A percentile compares a stretch with the other conserved stretches of the same genome.
phyloP scores from a whole-genome alignment of 2,329 filamentous ascomycete genomes.

The Emergomyces pasteurianus region DNA sequence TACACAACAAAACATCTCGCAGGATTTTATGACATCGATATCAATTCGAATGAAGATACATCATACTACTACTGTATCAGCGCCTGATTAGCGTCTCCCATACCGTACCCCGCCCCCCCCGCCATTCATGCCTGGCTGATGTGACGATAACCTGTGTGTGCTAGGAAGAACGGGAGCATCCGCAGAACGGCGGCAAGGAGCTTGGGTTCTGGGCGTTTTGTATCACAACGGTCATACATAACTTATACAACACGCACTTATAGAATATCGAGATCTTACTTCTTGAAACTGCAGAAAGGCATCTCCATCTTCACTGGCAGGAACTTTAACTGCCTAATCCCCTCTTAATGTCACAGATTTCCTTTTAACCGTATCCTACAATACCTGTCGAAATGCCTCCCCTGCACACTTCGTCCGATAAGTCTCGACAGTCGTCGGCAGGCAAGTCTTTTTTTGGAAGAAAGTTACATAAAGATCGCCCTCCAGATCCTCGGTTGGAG shows the following conservation, averaged over 20 bases:
- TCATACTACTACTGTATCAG: not conserved
- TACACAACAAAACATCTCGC: not conserved
- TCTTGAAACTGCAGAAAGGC: not conserved
- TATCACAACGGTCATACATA: no score
- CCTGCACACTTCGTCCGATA: slow-evolving; percentile 56
- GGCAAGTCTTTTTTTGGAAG: slow-evolving; percentile 80
- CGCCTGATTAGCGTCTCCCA: not conserved
- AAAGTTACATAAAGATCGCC: slow-evolving; percentile 62
- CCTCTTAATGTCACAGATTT: slow-evolving; percentile 15
- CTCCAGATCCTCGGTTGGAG: slow-evolving; percentile 39
- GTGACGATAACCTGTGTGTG: slow-evolving; percentile 2
- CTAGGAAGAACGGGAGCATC: not conserved
- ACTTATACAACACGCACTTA: no score
- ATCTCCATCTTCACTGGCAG: not conserved
- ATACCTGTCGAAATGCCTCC: slow-evolving; percentile 34
- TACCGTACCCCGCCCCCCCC: not conserved
- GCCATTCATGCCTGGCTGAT: slow-evolving; percentile 7
- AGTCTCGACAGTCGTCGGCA: slow-evolving; percentile 70
- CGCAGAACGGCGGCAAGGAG: not conserved
- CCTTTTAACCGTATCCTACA: slow-evolving; percentile 11
- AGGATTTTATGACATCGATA: no score
- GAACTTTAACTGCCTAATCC: not conserved
- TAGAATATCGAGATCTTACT: not conserved
- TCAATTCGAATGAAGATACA: no score
- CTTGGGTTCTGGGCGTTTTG: not conserved